phyloP scores from a whole-genome alignment of 2,329 filamentous ascomycete species.

The Emergomyces pasteurianus region DNA sequence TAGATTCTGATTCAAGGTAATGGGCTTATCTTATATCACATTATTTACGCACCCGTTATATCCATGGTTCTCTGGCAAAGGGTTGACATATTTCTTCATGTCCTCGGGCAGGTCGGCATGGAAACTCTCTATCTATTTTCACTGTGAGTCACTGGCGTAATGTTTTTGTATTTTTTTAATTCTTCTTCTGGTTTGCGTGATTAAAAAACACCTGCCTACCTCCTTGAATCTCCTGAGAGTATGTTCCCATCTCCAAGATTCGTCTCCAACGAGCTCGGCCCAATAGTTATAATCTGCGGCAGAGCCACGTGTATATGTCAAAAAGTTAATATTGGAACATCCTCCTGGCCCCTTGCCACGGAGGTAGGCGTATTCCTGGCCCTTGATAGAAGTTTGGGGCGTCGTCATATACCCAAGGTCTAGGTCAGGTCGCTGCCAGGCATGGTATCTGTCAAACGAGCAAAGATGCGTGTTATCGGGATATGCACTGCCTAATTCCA shows the following conservation, averaged over 20 bases:
- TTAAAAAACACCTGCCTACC: background rate
- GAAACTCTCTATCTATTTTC: background rate
- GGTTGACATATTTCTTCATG: background rate
- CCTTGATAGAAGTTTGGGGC: background rate
- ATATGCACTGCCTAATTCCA: background rate
- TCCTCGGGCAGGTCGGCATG: background rate
- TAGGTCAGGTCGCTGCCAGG: background rate
- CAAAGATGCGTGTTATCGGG: background rate
- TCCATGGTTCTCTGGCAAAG: slow-evolving; percentile 1
- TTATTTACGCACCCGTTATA: background rate
- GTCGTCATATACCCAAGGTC: background rate
- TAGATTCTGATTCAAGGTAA: background rate
- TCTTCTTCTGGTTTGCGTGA: no score
- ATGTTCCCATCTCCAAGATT: slow-evolving; percentile 16
- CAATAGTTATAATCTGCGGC: slow-evolving; percentile 22
- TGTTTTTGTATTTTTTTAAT: background rate
- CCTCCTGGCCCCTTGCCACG: slow-evolving; percentile 25
- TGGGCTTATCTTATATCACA: no score
- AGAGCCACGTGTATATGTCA: slow-evolving; percentile 32
- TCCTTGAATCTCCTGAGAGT: slow-evolving; percentile 1
- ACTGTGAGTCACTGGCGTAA: background rate
- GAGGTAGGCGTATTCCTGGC: background rate
- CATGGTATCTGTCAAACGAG: background rate
- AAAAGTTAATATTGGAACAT: slow-evolving; percentile 25
- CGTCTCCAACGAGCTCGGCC: slow-evolving; percentile 19